phyloP scores from a whole-genome alignment of 108 stramenopile species.

The Nitzschia putrida region DNA sequence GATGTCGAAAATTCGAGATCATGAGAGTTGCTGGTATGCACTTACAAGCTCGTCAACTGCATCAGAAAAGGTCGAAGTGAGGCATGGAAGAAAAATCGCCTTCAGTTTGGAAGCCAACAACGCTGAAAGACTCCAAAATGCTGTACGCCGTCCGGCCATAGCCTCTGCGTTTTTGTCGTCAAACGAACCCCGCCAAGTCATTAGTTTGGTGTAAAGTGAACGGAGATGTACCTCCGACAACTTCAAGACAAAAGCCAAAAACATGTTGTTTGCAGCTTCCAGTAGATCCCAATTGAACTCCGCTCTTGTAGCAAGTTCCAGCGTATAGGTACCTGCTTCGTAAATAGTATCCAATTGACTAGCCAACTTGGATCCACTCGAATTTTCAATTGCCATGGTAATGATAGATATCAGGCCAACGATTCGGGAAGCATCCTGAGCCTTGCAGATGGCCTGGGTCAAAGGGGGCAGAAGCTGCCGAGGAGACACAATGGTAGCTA shows the following conservation, averaged over 20 bases:
- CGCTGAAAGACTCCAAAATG: slow-evolving; percentile 80
- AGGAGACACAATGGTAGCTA: slow-evolving; percentile 55
- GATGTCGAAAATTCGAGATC: background rate
- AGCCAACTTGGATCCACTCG: slow-evolving; percentile 57
- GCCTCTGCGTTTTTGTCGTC: slow-evolving; percentile 23
- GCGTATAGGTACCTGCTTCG: slow-evolving; percentile 52
- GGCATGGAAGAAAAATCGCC: slow-evolving; percentile 80
- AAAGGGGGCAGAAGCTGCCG: slow-evolving; percentile 29
- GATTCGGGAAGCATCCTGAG: slow-evolving; percentile 29
- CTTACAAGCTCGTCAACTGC: slow-evolving; percentile 70
- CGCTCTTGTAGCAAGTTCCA: slow-evolving; percentile 39
- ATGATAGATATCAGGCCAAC: slow-evolving; percentile 27
- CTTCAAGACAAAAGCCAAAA: slow-evolving; percentile 79
- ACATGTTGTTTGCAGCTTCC: slow-evolving; percentile 48
- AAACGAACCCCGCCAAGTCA: slow-evolving; percentile 76
- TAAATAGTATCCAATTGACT: slow-evolving; percentile 54
- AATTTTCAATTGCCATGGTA: slow-evolving; percentile 49
- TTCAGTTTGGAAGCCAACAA: slow-evolving; percentile 57
- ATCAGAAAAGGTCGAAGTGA: slow-evolving; percentile 70
- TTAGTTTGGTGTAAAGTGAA: slow-evolving; percentile 62
- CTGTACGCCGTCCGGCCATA: slow-evolving; percentile 36
- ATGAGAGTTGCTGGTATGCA: background rate
- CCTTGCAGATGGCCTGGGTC: background rate
- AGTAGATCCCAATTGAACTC: slow-evolving; percentile 31
- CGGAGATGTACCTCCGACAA: slow-evolving; percentile 86